Evolutionary conservation across 2,329 filamentous ascomycete genomes (phyloP), one percentile per base, ranked within the genome.

Genomic region (Microdochium paspali): DNA sequence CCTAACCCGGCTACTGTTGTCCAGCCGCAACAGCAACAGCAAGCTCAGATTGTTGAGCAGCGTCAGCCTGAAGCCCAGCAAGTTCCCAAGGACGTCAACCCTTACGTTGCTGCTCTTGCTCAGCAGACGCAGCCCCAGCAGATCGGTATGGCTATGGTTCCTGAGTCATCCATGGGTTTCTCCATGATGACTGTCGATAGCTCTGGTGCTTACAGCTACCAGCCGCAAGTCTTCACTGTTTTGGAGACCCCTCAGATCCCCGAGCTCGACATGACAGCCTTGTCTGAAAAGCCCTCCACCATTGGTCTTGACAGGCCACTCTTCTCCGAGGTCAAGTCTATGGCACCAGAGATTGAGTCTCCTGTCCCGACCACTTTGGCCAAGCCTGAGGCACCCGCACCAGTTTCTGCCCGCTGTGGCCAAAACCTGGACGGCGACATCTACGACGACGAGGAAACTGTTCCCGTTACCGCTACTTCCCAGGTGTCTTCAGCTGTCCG

Each of bases 111-210:
- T 47, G 60, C 64, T 47, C 72, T 74, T 48, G 23, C 42, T 25
- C 72, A 77, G 48, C 73, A 77, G 40, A 66, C 71, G 50, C 73
- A 79, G 46, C 74, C 79, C 56, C 77, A 83, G 53, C 83, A 87
- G 61, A 84, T 90, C 54, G 83, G 83, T 59, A 86, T 95, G 77
- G 80, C 85, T 49, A 85, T 90, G 77, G 81, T 94, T 44, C 87
- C 89, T 1, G 89, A 95, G 66, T 82, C 86, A 56, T 74, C 70
- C 46, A 73, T 90, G 65, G 86, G 94, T 58, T 83, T 90, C 57
- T 80, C 82, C 47, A 79, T 85, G 67, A 75, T 93, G n/a, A 70
- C 62, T 53, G 64, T 90, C 43, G 77, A 77, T 58, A 62, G 67
- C 46, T 64, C 69, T 47, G 70, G 71, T 49, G 59, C 60, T 42